Percentiles rank a stretch among this genome's conserved stretches.
Evolutionary conservation across 495 filamentous ascomycete genomes (phyloP).

Genomic region (Entonaema liquescens): DNA sequence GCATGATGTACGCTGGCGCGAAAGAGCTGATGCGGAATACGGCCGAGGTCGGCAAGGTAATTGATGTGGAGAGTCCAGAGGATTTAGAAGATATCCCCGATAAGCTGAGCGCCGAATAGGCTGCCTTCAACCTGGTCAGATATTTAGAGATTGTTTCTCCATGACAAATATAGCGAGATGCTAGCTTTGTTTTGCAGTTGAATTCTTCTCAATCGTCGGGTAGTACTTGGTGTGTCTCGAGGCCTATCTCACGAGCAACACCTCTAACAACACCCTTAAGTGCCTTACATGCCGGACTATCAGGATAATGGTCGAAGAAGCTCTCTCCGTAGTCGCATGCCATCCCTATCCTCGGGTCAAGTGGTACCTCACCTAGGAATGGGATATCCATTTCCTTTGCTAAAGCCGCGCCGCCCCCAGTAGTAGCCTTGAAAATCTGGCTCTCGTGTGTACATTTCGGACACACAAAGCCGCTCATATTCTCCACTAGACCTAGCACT

Average conservation of each 20-base stretch:
- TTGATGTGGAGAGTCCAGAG: constrained; percentile 80
- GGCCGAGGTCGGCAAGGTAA: constrained; percentile 80
- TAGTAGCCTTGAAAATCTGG: constrained; percentile 91
- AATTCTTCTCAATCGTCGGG: constrained; percentile 45
- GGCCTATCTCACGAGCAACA: constrained; percentile 70
- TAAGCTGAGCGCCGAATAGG: constrained; percentile 63
- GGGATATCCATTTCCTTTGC: constrained; percentile 86
- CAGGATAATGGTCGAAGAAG: constrained; percentile 91
- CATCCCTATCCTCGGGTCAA: constrained; percentile 95
- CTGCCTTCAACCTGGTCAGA: background rate
- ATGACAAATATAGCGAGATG: constrained; percentile 20
- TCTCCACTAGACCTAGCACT: constrained; percentile 91
- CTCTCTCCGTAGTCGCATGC: constrained; percentile 96
- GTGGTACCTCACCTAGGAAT: constrained; percentile 88
- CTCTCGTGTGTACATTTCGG: constrained; percentile 82
- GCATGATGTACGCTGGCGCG: constrained; percentile 95
- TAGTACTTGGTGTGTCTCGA: constrained; percentile 52
- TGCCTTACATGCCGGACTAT: constrained; percentile 85
- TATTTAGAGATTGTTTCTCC: background rate
- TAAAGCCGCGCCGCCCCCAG: constrained; percentile 81
- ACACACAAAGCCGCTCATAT: constrained; percentile 97
- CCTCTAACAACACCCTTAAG: constrained; percentile 78
- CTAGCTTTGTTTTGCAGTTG: constrained; percentile 21
- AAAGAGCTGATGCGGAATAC: constrained; percentile 94
- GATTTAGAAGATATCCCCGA: constrained; percentile 78